Evolutionary conservation across 306 rosid genomes (phyloP).

Genomic region (Rubus parviflorus): DNA sequence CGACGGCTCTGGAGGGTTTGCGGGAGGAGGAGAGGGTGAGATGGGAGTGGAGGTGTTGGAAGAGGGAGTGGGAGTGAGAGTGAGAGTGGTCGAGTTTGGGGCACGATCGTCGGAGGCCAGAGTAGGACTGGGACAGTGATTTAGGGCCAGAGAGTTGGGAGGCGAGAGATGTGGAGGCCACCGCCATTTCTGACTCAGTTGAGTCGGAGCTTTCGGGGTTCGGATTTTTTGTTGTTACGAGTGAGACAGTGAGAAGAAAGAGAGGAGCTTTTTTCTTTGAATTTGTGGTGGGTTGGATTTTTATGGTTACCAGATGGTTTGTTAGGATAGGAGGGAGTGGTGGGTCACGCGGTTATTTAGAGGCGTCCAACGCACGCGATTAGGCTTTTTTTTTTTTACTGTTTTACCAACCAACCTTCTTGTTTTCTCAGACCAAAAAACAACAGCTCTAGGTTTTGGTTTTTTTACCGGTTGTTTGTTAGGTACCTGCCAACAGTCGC

Average conservation of each 20-base stretch:
- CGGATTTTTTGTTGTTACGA: neutral
- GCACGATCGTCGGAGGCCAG: conserved; percentile 63
- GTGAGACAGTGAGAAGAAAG: conserved; percentile 1
- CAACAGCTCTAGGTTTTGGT: neutral
- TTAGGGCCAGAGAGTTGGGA: conserved; percentile 63
- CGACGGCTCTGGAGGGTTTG: conserved; percentile 60
- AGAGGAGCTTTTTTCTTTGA: neutral
- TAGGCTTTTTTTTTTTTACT: neutral
- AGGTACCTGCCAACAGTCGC: neutral
- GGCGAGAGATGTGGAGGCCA: conserved; percentile 71
- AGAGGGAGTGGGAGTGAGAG: conserved; percentile 35
- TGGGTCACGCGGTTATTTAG: conserved; percentile 22
- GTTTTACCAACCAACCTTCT: neutral
- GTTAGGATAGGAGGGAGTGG: conserved; percentile 9
- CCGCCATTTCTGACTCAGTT: conserved; percentile 49
- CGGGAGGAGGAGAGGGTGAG: conserved; percentile 63
- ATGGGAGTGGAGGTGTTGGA: conserved; percentile 50
- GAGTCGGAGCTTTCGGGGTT: conserved; percentile 3
- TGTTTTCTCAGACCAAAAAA: neutral
- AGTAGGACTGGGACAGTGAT: conserved; percentile 33
- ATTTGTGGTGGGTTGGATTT: conserved; percentile 18
- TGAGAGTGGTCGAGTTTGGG: conserved; percentile 38
- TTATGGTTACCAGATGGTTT: conserved; percentile 17
- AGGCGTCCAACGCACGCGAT: conserved; percentile 3
- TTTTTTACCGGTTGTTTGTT: neutral